A percentile compares a stretch with the other conserved stretches of the same genome.
Evolutionary conservation across 345 rosid genomes (phyloP).

Genomic region (Ricinus communis): DNA sequence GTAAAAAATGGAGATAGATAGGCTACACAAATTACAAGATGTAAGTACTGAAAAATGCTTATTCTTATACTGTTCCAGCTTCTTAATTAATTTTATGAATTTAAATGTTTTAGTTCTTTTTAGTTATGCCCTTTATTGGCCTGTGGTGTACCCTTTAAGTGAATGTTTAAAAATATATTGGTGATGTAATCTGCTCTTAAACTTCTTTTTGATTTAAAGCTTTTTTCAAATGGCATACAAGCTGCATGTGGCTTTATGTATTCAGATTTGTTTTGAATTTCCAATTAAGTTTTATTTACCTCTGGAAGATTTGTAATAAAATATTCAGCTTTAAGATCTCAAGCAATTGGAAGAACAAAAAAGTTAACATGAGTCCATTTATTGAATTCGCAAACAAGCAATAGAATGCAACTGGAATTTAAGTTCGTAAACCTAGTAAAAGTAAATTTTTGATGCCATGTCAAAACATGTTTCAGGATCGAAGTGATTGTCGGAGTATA

Average conservation of each 20-base stretch:
- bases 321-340: not conserved
- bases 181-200: not conserved
- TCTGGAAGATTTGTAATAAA: too few relatives aligned
- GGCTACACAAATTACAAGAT: conserved; percentile 16
- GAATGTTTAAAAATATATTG: too few relatives aligned
- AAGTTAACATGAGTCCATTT: not conserved
- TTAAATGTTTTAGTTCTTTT: too few relatives aligned
- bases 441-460: conserved; percentile 7
- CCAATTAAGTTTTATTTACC: too few relatives aligned
- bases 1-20: conserved; percentile 29
- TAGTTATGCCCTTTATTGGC: too few relatives aligned
- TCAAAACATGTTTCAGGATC: conserved; percentile 41
- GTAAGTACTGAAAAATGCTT: conserved; percentile 26
- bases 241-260: not conserved
- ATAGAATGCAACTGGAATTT: not conserved
- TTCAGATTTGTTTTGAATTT: not conserved
- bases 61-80: not conserved
- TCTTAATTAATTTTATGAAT: not conserved
- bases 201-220: conserved; percentile 2
- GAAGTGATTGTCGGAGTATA: conserved; percentile 50
- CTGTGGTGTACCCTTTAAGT: too few relatives aligned
- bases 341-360: too few relatives aligned
- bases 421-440: not conserved
- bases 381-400: not conserved
- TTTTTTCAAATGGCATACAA: not conserved